Evolutionary conservation across 768 basidiomycete genomes (phyloP), one percentile per base, ranked within the genome.

Genomic region (Hortiboletus flavorubellus): DNA sequence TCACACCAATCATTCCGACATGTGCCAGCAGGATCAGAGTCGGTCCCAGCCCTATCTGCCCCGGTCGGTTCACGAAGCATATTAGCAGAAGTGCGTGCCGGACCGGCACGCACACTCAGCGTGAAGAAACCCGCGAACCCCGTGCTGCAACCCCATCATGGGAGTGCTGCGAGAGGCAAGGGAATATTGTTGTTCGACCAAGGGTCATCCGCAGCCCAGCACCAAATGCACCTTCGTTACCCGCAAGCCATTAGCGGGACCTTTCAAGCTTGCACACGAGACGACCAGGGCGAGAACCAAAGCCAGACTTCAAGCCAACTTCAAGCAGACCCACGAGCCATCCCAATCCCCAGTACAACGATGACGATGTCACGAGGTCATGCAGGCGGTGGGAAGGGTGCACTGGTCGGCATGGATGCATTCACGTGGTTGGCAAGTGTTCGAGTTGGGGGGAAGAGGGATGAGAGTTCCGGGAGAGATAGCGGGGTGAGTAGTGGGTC

Each of bases 361-460:
- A 72, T 63, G 66, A 78, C 74, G 4, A 81, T 81, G 80, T 77
- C 75, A 11, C 72, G 79, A 15, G 79, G 80, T 5, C 64, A 76
- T 41, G 73, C 49, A 9, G 59, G 77, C 9, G 79, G 81, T 2
- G 80, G 78, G 8, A 83, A 79, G 59, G 72, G 75, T 26, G 73
- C 78, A 12, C 73, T 76, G 42, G 79, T 89, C 68, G 85, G 90
- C 42, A 81, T 92, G 75, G 86, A 91, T 43, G 76, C 84, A 6
- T 73, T 87, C 39, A 77, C 81, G 3, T 93, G 91, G 91, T 65
- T 91, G 49, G 79, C 85, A 14, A 87, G 78, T 58, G 85, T 92
- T 47, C 87, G 83, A 58, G 83, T 87, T n/a, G 79, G 81, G 8
- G 75, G 75, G 39, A 69, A 68, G 59, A 69, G 81, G 49, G 81